Base-by-base conservation (phyloP, 1,139 yeast genomes). In the Magnusiomyces clavatus region DNA sequence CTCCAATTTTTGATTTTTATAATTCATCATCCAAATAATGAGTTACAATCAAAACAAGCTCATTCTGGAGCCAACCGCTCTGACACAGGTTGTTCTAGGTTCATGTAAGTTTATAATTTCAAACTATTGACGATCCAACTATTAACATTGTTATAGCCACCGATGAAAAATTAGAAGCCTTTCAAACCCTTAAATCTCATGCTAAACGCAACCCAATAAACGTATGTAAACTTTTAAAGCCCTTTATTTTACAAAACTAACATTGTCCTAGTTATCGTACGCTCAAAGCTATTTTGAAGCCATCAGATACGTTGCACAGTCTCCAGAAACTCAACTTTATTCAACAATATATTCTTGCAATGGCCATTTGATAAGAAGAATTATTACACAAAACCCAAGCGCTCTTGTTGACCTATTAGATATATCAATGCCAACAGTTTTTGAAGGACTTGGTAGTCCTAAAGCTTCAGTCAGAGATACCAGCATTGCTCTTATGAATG, bases 301-400 rank as follows among this genome's bases (percentile, higher is more conserved):
- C 0, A 69, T 85, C 44, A 67, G 76, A 13, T 59, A 71, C 10
- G 82, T 80, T 1, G 70, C 73, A 43, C 72, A 74, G 52, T 67
- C 74, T 1, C 62, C 67, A 2, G 77, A 75, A 47, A 56, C 67
- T 31, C 69, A 74, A n/a, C 70, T 81, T 24, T 72, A 73, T 55
- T 62, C 74, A 0, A 61, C 73, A 41, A 77, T 85, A 1, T 86
- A 86, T 63, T 80, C 87, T 13, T 77, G 88, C 11, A 67, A 86
- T 11, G 84, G 90, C 55, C 92, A 88, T 63, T 69, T 88, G 47
- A 78, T 86, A 34, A 86, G 86, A 60, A 73, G 96, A 17, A 81
- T 86, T 1, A 80, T 86, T 50, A 80, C 83, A 66, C 96, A 87
- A 68, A 83, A 85, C 58, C 74, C 81, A 0, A 73, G 75, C 1